Base-by-base conservation (phyloP, 306 rosid genomes). In the Styphnolobium japonicum region DNA sequence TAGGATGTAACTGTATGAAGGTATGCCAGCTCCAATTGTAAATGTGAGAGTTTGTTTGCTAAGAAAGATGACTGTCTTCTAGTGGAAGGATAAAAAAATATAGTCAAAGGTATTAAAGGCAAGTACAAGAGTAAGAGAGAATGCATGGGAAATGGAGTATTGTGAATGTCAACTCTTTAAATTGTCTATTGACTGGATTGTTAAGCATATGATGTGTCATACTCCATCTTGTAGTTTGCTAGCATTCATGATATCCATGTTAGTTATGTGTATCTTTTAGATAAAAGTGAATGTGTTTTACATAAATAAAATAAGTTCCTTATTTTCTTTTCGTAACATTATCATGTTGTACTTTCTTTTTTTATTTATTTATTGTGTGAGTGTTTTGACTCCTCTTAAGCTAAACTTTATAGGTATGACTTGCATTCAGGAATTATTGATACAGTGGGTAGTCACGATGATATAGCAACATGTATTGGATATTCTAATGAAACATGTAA, bases 401-500 rank as follows among this genome's bases (percentile, higher is more conserved):
- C 55, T 78, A 36, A 65, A 66, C 76, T 23, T 51, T 74, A 40
- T 67, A 92, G 98, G 91, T 86, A 87, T 82, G 89, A 95, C 81
- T 89, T 95, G 86, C 82, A 90, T 87, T 88, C 90, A 16, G 97
- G 94, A 80, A 25, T 25, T 68, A 33, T 65, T 73, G 92, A 86
- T 71, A 67, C 80, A 33, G 29, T 91, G 68, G 96, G 94, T 37
- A 85, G 83, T 62, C 98, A 95, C 12, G 92, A 87, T 69, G 97
- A 95, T 75, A 83, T 87, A 6, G 89, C 95, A 37, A 90, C 92
- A 6, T 86, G 90, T 45, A 60, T 92, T 80, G 89, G 84, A 76
- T 95, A 88, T 85, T 91, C 96, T 18, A 77, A 81, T 79, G 93
- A 83, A 85, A 91, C 92, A 19, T 58, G 98, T 94, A 89, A 87